Evolutionary conservation across 805 yeast species (phyloP).

Genomic region (Saccharomyces cerevisiae): DNA sequence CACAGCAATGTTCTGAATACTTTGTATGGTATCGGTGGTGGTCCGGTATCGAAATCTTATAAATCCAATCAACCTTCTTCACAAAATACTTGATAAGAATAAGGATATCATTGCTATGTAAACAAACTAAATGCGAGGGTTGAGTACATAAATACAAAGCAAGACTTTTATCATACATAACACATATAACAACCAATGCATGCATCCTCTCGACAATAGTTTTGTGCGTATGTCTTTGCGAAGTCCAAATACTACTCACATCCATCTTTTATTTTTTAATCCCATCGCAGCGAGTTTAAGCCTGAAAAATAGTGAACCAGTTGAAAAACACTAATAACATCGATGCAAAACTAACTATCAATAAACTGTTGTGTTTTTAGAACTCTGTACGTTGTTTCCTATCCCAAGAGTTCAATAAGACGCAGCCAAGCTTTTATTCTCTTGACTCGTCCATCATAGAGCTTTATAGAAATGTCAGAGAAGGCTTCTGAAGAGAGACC

Average conservation of each 20-base stretch:
- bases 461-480: background rate
- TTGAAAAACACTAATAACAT: background rate
- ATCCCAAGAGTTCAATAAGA: background rate
- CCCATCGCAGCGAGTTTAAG: background rate
- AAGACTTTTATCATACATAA: background rate
- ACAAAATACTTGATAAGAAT: background rate
- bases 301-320: background rate
- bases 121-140: background rate
- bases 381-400: background rate
- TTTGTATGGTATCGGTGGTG: constrained; percentile 5
- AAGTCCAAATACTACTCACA: background rate
- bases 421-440: background rate
- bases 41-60: background rate
- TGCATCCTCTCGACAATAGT: background rate
- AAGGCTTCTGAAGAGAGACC: constrained; percentile 31
- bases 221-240: background rate
- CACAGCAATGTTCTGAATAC: constrained; percentile 7
- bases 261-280: background rate
- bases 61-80: background rate
- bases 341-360: background rate
- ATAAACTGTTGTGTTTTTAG: background rate
- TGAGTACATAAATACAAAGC: background rate
- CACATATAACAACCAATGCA: background rate
- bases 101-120: background rate
- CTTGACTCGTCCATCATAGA: background rate